Base-by-base conservation (phyloP, 2,329 filamentous ascomycete genomes). In the Ophiostoma piceae region DNA sequence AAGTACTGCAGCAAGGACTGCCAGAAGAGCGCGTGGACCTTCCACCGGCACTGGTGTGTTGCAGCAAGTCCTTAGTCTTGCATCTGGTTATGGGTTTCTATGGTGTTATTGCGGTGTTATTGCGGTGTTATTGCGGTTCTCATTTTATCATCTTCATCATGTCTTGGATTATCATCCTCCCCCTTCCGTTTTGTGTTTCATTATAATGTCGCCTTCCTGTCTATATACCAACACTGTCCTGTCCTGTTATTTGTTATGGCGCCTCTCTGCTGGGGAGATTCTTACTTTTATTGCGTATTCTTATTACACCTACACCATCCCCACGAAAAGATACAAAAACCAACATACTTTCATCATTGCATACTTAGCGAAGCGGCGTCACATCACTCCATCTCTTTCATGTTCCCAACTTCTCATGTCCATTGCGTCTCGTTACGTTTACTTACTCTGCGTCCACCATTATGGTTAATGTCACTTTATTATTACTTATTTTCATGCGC, bases 1-100 rank as follows among this genome's bases (percentile, higher is more conserved):
- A 99, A 99, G 80, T 97, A 97, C 82, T 99, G 95, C 88, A 97
- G 94, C 86, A 99, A 99, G 81, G 95, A 99, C 80, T 99, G 95
- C 80, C 95, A 99, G 81, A 98, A 98, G 84, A 96, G 92, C 75
- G 96, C 95, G 11, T 99, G 95, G 95, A 93, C 95, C 37, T 98
- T 93, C 80, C 95, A 99, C 79, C 89, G 95, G 72, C 96, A 98
- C 81, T 99, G 95, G 95, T 99, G 95, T 79, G 90, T 95, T 71
- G 89, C 90, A 71, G 91, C 91, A 67, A 82, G 84, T 43, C 83
- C 84, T 80, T 86, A 39, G 39, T 57, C 51, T 57, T 26, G 51
- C 51, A 14, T 16, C 47, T 26, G 16, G 51, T 26, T 35, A 8
- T 35, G 35, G n/a, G 9, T 29, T 41, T 66, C 26, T n/a, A 2